Evolutionary conservation across 345 rosid species (phyloP).

Genomic region (Citrus cavaleriei): DNA sequence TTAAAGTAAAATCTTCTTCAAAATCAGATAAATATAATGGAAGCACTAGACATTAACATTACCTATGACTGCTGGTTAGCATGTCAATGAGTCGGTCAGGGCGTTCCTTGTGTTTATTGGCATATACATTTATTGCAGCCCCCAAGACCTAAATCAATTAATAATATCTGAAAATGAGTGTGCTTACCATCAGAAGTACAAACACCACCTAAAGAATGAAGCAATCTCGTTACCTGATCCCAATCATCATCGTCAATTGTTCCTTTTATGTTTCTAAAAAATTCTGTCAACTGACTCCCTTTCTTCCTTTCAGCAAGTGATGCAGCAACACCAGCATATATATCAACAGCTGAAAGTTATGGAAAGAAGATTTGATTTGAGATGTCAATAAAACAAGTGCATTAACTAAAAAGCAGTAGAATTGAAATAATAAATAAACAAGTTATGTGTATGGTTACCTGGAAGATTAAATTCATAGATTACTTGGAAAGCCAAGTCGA

Average conservation of each 20-base stretch:
- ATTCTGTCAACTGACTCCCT: constrained; percentile 87
- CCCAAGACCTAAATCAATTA: constrained; percentile 70
- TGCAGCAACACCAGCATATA: constrained; percentile 96
- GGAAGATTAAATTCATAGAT: constrained; percentile 86
- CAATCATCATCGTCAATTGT: constrained; percentile 90
- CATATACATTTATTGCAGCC: constrained; percentile 92
- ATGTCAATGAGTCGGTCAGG: constrained; percentile 97
- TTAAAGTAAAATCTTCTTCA: neutral
- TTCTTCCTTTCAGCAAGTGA: constrained; percentile 91
- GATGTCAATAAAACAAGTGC: neutral
- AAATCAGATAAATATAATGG: neutral
- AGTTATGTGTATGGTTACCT: constrained; percentile 36
- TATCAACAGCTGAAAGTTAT: constrained; percentile 71
- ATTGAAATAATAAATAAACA: neutral
- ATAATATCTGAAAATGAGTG: constrained; percentile 3
- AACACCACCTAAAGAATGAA: neutral
- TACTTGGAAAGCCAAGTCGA: constrained; percentile 91
- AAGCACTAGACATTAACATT: constrained; percentile 10
- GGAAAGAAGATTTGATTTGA: constrained; percentile 10
- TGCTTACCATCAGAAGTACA: neutral
- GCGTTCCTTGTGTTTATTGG: constrained; percentile 93
- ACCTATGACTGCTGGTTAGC: constrained; percentile 98
- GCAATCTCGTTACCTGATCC: constrained; percentile 74
- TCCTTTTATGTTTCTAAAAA: constrained; percentile 88
- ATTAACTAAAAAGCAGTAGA: constrained; percentile 5